These are phyloP conservation scores for Scutellaria minor DNA, from an alignment of 257 asterid species.

Conservation along the genomic window DNA sequence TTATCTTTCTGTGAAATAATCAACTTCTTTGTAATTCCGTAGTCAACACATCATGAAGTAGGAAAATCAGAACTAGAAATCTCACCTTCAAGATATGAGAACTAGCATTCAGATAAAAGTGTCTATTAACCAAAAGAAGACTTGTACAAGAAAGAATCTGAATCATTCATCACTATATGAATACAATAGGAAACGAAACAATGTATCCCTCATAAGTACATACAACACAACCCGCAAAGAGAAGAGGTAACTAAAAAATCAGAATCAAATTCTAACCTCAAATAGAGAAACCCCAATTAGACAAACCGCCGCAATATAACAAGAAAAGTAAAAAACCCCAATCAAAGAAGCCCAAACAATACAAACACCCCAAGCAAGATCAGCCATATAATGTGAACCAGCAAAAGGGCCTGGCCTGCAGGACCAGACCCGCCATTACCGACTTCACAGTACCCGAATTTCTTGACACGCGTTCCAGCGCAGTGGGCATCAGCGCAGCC, in stretches of 20 bases:
- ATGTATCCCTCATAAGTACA: constrained; percentile 27
- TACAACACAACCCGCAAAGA: constrained; percentile 14
- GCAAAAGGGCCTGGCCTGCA: constrained; percentile 83
- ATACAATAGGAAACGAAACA: constrained; percentile 17
- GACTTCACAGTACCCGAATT: constrained; percentile 74
- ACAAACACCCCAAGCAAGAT: constrained; percentile 77
- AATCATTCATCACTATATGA: constrained; percentile 31
- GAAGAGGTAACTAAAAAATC: background rate
- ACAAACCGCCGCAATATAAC: constrained; percentile 17
- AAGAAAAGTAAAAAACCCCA: background rate
- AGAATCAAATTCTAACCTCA: constrained; percentile 35
- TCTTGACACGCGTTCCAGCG: constrained; percentile 73
- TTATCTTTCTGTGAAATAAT: background rate
- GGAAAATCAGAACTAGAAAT: background rate
- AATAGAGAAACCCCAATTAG: constrained; percentile 25
- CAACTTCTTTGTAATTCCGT: background rate
- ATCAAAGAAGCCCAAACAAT: constrained; percentile 78
- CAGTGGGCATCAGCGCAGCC: constrained; percentile 95
- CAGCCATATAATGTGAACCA: constrained; percentile 92
- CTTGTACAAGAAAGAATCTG: constrained; percentile 41
- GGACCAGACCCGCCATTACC: constrained; percentile 83
- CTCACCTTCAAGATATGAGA: background rate
- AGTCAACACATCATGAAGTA: background rate
- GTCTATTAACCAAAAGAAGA: constrained; percentile 18
- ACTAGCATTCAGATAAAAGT: background rate